phyloP scores from a whole-genome alignment of 2,329 filamentous ascomycete genomes.

The Fusarium sp. region DNA sequence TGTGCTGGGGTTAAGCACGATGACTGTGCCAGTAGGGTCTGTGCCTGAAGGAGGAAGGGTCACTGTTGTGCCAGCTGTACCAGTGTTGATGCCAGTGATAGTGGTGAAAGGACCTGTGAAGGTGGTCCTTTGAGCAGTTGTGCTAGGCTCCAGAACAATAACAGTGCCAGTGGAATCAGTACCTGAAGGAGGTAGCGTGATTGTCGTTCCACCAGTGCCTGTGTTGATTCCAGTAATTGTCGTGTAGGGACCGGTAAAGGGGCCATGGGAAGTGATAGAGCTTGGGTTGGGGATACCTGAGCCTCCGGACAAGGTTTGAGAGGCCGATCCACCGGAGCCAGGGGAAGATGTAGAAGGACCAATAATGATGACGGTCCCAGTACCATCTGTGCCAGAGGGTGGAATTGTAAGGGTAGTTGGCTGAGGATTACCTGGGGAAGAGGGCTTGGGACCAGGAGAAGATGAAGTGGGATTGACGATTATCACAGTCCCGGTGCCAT shows the following conservation, averaged over 20 bases:
- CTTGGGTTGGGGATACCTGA: background rate
- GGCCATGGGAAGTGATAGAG: background rate
- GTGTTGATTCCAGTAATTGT: background rate
- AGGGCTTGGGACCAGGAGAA: background rate
- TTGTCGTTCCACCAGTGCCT: background rate
- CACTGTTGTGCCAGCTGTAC: background rate
- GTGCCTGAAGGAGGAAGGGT: background rate
- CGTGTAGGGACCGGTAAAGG: background rate
- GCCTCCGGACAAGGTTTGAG: background rate
- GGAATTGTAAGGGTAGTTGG: background rate
- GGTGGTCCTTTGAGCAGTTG: background rate
- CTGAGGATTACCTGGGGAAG: background rate
- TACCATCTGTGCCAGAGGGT: background rate
- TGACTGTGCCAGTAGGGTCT: background rate
- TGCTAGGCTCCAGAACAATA: background rate
- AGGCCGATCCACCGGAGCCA: background rate
- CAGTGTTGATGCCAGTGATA: background rate
- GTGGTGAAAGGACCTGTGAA: background rate
- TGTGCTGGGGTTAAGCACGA: background rate
- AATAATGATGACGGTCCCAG: background rate
- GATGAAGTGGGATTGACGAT: background rate
- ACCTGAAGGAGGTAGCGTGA: background rate
- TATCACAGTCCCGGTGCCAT: background rate
- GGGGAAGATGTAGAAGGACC: background rate
- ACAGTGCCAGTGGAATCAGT: background rate